Percentiles rank a stretch among this genome's conserved stretches.
These are phyloP conservation scores for Quercus rubra DNA, from an alignment of 306 rosid species.

Conservation along the genomic window DNA sequence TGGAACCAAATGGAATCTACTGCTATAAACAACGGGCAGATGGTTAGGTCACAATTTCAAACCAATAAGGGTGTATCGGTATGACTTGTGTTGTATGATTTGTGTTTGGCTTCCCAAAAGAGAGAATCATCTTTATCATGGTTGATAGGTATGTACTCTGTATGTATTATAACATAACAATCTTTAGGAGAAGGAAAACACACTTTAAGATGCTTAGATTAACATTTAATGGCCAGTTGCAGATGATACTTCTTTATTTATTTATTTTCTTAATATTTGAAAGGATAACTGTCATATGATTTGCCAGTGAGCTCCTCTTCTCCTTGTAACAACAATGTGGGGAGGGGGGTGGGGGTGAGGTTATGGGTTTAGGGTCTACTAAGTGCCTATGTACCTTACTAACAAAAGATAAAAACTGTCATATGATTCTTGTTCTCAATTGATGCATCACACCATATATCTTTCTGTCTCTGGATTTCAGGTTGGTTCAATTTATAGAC, in stretches of 20 bases:
- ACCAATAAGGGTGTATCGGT: neutral
- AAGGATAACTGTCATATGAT: neutral
- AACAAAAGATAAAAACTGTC: neutral
- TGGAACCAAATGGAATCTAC: neutral
- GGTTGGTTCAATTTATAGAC: conserved; percentile 92
- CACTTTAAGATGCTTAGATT: too few relatives aligned
- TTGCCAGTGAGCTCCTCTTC: neutral
- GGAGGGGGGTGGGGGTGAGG: neutral
- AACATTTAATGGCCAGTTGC: too few relatives aligned
- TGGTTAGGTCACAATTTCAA: neutral
- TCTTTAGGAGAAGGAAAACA: too few relatives aligned
- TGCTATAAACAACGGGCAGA: neutral
- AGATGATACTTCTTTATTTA: neutral
- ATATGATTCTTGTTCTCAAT: neutral
- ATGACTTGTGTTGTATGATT: neutral
- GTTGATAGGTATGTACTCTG: too few relatives aligned
- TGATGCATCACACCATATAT: conserved; percentile 8
- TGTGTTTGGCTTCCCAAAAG: neutral
- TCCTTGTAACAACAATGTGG: neutral
- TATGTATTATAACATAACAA: too few relatives aligned
- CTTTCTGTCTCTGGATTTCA: conserved; percentile 39
- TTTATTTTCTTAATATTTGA: neutral
- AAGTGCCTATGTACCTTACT: neutral
- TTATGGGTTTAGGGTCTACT: neutral
- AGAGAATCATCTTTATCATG: too few relatives aligned